These are phyloP conservation scores for Taphrina populina DNA, from an alignment of 1,139 yeast species.

Conservation along the genomic window DNA sequence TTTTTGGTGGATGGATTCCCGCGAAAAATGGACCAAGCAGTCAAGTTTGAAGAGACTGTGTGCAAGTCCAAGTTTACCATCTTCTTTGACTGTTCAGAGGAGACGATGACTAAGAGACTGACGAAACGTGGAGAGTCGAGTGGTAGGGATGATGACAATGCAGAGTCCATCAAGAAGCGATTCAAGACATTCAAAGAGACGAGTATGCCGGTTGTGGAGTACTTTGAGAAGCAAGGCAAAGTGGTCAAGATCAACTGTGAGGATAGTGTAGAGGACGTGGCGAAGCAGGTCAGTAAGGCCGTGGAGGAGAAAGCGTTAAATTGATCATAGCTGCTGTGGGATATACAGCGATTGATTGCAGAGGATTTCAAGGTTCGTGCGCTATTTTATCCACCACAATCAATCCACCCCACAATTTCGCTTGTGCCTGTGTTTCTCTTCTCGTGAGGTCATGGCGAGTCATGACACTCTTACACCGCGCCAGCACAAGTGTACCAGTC, in stretches of 20 bases:
- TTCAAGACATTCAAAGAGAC: slow-evolving; percentile 83
- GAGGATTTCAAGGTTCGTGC: too few species aligned
- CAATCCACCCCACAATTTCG: too few species aligned
- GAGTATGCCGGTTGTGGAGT: slow-evolving; percentile 90
- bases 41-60: slow-evolving; percentile 75
- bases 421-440: too few species aligned
- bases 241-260: slow-evolving; percentile 80
- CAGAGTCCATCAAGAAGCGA: slow-evolving; percentile 84
- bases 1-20: slow-evolving; percentile 96
- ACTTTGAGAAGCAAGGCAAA: slow-evolving; percentile 69
- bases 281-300: slow-evolving; percentile 65
- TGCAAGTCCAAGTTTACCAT: slow-evolving; percentile 66
- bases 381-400: too few species aligned
- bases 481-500: too few species aligned
- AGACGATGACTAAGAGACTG: slow-evolving; percentile 78
- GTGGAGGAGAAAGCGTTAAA: slow-evolving; percentile 47
- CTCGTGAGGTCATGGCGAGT: too few species aligned
- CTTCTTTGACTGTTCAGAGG: slow-evolving; percentile 92
- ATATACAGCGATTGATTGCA: too few species aligned
- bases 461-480: too few species aligned
- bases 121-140: slow-evolving; percentile 91
- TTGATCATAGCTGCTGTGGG: too few species aligned
- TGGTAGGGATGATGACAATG: slow-evolving; percentile 90
- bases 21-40: slow-evolving; percentile 95
- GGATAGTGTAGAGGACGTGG: slow-evolving; percentile 75